Evolutionary conservation across 2,329 filamentous ascomycete genomes (phyloP), one percentile per base, ranked within the genome.

Genomic region (Penicillium sp.): DNA sequence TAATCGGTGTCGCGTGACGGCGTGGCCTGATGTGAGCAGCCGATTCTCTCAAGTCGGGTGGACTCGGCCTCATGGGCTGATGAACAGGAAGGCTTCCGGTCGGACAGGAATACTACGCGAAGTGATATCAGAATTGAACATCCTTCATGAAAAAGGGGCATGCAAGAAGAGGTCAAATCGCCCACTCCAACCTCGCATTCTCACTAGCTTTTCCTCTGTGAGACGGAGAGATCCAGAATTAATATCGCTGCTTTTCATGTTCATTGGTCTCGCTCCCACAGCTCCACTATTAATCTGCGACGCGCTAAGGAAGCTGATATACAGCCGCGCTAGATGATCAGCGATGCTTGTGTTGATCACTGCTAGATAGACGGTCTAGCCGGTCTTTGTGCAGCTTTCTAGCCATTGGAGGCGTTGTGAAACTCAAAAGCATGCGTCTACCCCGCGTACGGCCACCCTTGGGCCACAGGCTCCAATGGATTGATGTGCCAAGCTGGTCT

Each of bases 321-420:
- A 64, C 63, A 61, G 59, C 57, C 62, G 62, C 63, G 58, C 33
- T 63, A 51, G 62, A 59, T 45, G 58, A 64, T 63, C 64, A 52
- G 28, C 53, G 55, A 58, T 63, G 52, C 57, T 40, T 65, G 64
- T 53, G 25, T 30, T 56, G 55, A 61, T 59, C 52, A 51, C 0
- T 62, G 25, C 52, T 35, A 53, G 6, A n/a, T 19, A 2, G 19
- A 16, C 19, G 60, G 52, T 57, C 62, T 65, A 66, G 60, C 62
- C 43, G 35, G 42, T 25, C 14, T 4, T 48, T 7, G 10, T 25
- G 8, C 25, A 28, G 35, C 11, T n/a, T 38, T 25, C 26, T 40
- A 25, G 38, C 10, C 22, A 6, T 33, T 33, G 45, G 35, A 48
- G 42, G 28, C 55, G 59, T 33, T 33, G 30, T 11, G 30, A 11